These are phyloP conservation scores for Wickerhamomyces tratensis DNA, from an alignment of 805 yeast species.

Conservation along the genomic window DNA sequence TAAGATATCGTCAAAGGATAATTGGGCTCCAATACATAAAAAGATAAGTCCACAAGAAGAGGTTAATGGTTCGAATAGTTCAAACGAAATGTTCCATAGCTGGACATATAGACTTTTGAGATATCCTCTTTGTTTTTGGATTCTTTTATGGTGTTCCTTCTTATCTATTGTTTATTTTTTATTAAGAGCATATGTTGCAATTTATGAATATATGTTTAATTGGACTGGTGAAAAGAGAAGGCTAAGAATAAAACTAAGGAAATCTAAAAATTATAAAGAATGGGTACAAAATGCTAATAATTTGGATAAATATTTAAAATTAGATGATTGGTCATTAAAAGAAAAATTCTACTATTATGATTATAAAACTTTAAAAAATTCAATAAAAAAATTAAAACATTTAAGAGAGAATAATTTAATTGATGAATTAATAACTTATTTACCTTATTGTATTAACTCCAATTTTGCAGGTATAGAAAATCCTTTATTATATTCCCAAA, in stretches of 20 bases:
- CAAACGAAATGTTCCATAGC: slow-evolving; percentile 22
- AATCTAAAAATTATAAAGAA: slow-evolving; percentile 43
- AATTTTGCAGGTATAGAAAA: slow-evolving; percentile 78
- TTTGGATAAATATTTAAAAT: slow-evolving; percentile 46
- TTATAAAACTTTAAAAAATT: slow-evolving; percentile 44
- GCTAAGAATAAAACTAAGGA: slow-evolving; percentile 39
- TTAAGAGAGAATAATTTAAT: slow-evolving; percentile 24
- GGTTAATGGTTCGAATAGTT: slow-evolving; percentile 9
- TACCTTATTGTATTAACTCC: slow-evolving; percentile 59
- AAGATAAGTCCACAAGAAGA: slow-evolving; percentile 4
- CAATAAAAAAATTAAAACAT: slow-evolving; percentile 30
- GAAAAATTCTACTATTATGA: slow-evolving; percentile 62
- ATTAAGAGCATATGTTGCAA: slow-evolving; percentile 50
- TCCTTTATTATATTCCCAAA: slow-evolving; percentile 58
- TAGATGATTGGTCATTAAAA: slow-evolving; percentile 55
- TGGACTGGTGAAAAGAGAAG: slow-evolving; percentile 50
- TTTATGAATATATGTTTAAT: slow-evolving; percentile 48
- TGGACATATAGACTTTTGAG: slow-evolving; percentile 40
- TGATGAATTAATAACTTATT: slow-evolving; percentile 40
- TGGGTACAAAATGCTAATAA: slow-evolving; percentile 51
- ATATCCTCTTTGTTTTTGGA: slow-evolving; percentile 53
- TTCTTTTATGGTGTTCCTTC: slow-evolving; percentile 42
- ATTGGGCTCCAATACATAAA: slow-evolving; percentile 35
- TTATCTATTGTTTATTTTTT: slow-evolving; percentile 39
- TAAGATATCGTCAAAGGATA: slow-evolving; percentile 31